A percentile compares a stretch with the other conserved stretches of the same genome.
These are phyloP conservation scores for Stagonosporopsis chrysanthemi DNA, from an alignment of 2,329 filamentous ascomycete species.

Conservation along the genomic window DNA sequence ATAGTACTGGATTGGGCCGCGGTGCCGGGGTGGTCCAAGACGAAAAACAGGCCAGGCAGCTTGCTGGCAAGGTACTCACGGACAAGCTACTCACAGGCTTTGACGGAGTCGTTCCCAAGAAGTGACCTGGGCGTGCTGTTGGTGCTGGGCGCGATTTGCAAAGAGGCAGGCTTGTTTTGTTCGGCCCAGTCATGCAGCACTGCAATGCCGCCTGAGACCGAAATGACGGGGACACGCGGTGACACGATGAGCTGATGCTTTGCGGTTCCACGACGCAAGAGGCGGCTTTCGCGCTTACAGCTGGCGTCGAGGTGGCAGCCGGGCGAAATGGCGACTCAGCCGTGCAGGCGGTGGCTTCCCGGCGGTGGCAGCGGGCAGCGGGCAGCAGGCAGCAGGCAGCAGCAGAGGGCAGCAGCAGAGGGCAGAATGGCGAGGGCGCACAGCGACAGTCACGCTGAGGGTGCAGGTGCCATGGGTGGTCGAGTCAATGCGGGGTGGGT, in stretches of 20 bases:
- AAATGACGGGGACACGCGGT: slow-evolving; percentile 15
- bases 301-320: slow-evolving; percentile 4
- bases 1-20: slow-evolving; percentile 31
- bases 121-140: slow-evolving; percentile 1
- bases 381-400: slow-evolving; percentile 5
- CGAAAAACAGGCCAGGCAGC: neutral
- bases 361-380: slow-evolving; percentile 2
- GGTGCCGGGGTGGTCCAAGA: neutral
- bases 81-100: neutral
- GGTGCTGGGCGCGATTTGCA: neutral
- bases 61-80: neutral
- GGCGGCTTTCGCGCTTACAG: slow-evolving; percentile 33
- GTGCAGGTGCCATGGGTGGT: slow-evolving; percentile 11
- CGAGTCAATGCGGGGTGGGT: slow-evolving; percentile 24
- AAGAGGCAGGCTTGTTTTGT: neutral
- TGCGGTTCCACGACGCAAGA: slow-evolving; percentile 26
- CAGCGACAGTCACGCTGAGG: slow-evolving; percentile 1
- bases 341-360: slow-evolving; percentile 8
- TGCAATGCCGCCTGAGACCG: slow-evolving; percentile 4
- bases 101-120: neutral
- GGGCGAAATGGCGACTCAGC: neutral
- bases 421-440: neutral
- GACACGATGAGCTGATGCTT: slow-evolving; percentile 20
- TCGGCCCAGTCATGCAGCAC: slow-evolving; percentile 5
- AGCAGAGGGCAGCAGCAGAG: neutral